These are phyloP conservation scores for Xylaria sp. DNA, from an alignment of 2,329 filamentous ascomycete genomes.

Conservation along the genomic window DNA sequence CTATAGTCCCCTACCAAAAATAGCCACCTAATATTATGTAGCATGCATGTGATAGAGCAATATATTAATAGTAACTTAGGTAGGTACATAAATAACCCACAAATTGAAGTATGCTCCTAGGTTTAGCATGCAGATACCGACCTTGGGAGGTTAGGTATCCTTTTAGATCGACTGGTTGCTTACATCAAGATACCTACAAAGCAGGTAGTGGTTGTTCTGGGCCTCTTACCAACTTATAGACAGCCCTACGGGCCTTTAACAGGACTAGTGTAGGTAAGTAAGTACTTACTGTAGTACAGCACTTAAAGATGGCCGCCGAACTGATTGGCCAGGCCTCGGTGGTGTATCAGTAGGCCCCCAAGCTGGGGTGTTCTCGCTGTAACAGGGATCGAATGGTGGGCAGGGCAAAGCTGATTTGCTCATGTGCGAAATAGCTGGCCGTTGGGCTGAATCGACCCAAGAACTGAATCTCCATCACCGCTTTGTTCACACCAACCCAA, in stretches of 20 bases:
- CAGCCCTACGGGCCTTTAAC: conserved; percentile 13
- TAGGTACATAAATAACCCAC: too few species aligned
- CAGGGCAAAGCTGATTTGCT: conserved; percentile 37
- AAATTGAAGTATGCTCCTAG: too few species aligned
- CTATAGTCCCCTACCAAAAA: too few species aligned
- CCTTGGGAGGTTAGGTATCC: not conserved
- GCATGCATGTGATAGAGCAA: too few species aligned
- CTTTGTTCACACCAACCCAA: not conserved
- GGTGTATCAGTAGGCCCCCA: conserved; percentile 15
- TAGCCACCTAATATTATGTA: too few species aligned
- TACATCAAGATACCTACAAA: too few species aligned
- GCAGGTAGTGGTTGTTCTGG: too few species aligned
- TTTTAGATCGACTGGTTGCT: too few species aligned
- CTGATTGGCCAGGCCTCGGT: not conserved
- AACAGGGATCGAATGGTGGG: conserved; percentile 31
- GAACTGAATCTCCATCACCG: not conserved
- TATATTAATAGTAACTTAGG: too few species aligned
- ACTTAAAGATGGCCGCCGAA: too few species aligned
- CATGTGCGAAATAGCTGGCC: conserved; percentile 31
- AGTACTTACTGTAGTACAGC: too few species aligned
- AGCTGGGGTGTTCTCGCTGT: conserved; percentile 31
- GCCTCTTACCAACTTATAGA: not conserved
- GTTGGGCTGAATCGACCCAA: conserved; percentile 36
- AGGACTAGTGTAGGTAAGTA: not conserved
- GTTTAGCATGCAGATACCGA: not conserved